Conservation (phyloP, 805 yeast genomes). For the Candida quercuum region DNA sequence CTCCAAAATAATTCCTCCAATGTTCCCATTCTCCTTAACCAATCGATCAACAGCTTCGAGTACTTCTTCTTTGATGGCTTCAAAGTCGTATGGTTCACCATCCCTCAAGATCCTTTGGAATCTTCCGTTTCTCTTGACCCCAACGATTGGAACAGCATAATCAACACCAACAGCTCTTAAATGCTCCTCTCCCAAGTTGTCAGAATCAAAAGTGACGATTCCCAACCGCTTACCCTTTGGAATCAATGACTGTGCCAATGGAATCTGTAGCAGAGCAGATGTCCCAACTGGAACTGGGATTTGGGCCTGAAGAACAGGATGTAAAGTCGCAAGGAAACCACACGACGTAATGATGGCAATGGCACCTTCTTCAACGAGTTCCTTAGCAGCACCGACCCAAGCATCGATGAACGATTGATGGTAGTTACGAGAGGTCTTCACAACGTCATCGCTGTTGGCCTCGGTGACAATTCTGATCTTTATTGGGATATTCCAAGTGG, state of each 20-base stretch:
- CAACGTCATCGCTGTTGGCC: conserved; percentile 8
- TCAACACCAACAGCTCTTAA: conserved; percentile 27
- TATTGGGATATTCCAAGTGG: conserved; percentile 14
- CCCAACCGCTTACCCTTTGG: conserved; percentile 23
- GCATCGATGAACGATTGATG: conserved; percentile 22
- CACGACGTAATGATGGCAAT: conserved; percentile 30
- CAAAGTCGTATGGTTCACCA: conserved; percentile 22
- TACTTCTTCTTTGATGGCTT: conserved; percentile 23
- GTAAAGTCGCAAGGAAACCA: conserved; percentile 30
- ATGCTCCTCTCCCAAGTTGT: conserved; percentile 22
- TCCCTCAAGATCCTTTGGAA: conserved; percentile 23
- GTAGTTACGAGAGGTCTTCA: conserved; percentile 13
- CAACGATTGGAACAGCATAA: conserved; percentile 19
- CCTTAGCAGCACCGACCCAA: conserved; percentile 24
- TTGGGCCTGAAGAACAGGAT: conserved; percentile 20
- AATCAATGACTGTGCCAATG: conserved; percentile 22
- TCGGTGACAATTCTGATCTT: conserved; percentile 11
- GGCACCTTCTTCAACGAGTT: conserved; percentile 26
- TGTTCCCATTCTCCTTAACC: conserved; percentile 15
- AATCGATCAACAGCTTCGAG: conserved; percentile 20
- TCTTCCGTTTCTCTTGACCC: conserved; percentile 21
- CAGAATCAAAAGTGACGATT: conserved; percentile 27
- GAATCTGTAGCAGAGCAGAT: conserved; percentile 27
- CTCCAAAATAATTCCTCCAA: conserved; percentile 28
- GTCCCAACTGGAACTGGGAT: conserved; percentile 30